Base-by-base conservation (phyloP, 192 early-diverging fungal genomes). In the Coemansia sp. region DNA sequence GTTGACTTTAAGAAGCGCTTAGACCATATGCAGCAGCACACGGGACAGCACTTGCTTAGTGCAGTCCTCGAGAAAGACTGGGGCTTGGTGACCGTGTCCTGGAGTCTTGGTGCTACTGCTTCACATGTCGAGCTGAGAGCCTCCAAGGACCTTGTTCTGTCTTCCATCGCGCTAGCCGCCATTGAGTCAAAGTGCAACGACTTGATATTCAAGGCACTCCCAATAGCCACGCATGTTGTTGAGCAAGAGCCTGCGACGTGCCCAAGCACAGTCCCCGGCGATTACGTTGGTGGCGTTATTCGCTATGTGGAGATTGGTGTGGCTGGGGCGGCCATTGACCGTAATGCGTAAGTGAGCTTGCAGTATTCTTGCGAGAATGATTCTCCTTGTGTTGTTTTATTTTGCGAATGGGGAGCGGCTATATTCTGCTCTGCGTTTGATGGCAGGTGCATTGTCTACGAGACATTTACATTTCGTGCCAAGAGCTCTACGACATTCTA, bases 1-100 rank as follows among this genome's bases (percentile, higher is more conserved):
- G 64, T 93, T 4, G 89, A 91, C 59, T 91, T 89, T 88, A 66
- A 67, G 19, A 80, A 89, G 32, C 83, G 92, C 6, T 86, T 81
- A 36, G 90, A 93, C 60, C 87, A 91, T 53, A 86, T 90, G 82
- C 90, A 92, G 67, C 92, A 91, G 69, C 92, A 93, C 62, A 86
- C 83, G 7, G 71, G 64, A 24, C 92, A 93, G 57, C 92, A 93
- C 63, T 70, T 93, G 36, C 66, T 93, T 11, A 89, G 87, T 64
- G 92, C 89, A 1, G 60, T 91, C 25, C 79, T 90, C 19, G 88
- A 88, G 62, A 77, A 73, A 19, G 84, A 87, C 49, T 87, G 82
- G 61, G 73, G 83, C 5, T 76, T 87, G n/a, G 69, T 84, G 20
- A 93, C 92, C 0, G 79, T 89, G 20, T 87, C 87, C 12, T 93